Conservation (phyloP, 164 flowering plant species). For the Amborella trichopoda region DNA sequence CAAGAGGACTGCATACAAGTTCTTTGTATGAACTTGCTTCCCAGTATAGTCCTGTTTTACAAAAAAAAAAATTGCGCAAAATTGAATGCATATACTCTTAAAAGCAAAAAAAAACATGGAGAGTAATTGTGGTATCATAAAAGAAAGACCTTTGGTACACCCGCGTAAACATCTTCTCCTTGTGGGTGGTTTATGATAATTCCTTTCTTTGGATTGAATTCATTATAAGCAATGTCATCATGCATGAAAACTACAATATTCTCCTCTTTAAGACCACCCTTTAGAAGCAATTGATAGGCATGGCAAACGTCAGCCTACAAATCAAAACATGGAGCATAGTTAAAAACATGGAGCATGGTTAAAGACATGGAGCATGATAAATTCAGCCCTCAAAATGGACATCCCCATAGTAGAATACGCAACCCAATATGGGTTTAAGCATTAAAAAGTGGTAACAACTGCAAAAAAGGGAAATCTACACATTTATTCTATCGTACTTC, state of each 20-base stretch:
- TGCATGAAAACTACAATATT: constrained; percentile 88
- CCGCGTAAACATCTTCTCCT: constrained; percentile 71
- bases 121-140: not conserved
- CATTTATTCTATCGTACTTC: too few relatives aligned
- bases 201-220: constrained; percentile 64
- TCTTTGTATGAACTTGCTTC: constrained; percentile 45
- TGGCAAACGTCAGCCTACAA: constrained; percentile 87
- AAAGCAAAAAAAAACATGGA: not conserved
- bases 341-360: too few relatives aligned
- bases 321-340: not conserved
- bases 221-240: constrained; percentile 64
- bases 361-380: too few relatives aligned
- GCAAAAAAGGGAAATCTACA: too few relatives aligned
- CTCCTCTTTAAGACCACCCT: constrained; percentile 84
- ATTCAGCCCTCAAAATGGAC: too few relatives aligned
- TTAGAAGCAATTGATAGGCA: constrained; percentile 74
- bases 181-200: constrained; percentile 71
- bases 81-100: not conserved
- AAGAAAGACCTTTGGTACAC: constrained; percentile 73
- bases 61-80: not conserved
- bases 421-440: too few relatives aligned
- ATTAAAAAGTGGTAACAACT: too few relatives aligned
- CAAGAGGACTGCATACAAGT: constrained; percentile 75
- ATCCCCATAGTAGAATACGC: too few relatives aligned
- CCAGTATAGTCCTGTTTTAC: constrained; percentile 33